Evolutionary conservation across 192 early-diverging fungal genomes (phyloP).

Genomic region (Backusella tarrabulga): DNA sequence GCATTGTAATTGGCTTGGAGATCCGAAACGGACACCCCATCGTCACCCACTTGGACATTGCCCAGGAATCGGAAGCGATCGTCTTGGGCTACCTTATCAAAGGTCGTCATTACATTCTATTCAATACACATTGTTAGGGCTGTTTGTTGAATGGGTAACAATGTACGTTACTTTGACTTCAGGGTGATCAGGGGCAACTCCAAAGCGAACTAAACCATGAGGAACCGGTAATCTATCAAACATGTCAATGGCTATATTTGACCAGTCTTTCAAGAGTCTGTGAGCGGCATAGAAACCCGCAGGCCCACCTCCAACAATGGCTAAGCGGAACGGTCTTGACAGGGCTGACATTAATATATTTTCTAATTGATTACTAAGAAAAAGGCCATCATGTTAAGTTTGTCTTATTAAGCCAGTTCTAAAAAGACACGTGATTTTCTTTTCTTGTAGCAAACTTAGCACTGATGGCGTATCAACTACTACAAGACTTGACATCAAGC

Average conservation of each 20-base stretch:
- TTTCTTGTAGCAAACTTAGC: no score
- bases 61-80: conserved; percentile 76
- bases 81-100: conserved; percentile 73
- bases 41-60: conserved; percentile 69
- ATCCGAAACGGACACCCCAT: conserved; percentile 44
- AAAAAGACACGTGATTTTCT: no score
- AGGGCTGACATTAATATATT: background rate
- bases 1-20: conserved; percentile 68
- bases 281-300: conserved; percentile 93
- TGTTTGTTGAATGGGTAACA: background rate
- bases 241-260: conserved; percentile 69
- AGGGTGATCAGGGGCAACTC: conserved; percentile 95
- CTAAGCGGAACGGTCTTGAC: conserved; percentile 45
- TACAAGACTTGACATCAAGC: no score
- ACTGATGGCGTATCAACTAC: no score
- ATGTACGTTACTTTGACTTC: conserved; percentile 80
- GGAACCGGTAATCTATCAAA: conserved; percentile 84
- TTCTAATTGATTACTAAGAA: no score
- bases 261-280: conserved; percentile 63
- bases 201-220: conserved; percentile 88
- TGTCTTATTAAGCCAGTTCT: no score
- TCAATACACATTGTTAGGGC: background rate
- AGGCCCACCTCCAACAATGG: conserved; percentile 76
- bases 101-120: conserved; percentile 85
- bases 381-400: no score